phyloP scores from a whole-genome alignment of 495 filamentous ascomycete genomes.

The Penicillium paradoxum region DNA sequence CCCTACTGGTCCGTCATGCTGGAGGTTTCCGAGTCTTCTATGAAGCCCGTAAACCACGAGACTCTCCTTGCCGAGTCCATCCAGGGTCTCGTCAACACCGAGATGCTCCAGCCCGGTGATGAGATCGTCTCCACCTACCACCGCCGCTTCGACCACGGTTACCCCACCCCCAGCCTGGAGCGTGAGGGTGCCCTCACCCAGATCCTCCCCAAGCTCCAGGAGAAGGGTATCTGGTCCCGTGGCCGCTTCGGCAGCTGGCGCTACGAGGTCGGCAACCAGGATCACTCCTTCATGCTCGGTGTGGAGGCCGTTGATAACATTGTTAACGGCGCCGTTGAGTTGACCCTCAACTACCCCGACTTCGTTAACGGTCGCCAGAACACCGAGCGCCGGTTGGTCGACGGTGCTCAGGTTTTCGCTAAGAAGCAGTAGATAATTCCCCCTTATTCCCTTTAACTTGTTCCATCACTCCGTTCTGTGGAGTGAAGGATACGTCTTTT shows the following conservation, averaged over 20 bases:
- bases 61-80: slow-evolving; percentile 86
- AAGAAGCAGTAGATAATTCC: slow-evolving; percentile 42
- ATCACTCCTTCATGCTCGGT: slow-evolving; percentile 98
- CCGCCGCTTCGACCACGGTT: slow-evolving; percentile 97
- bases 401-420: slow-evolving; percentile 63
- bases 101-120: slow-evolving; percentile 83
- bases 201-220: slow-evolving; percentile 87
- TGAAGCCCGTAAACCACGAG: slow-evolving; percentile 86
- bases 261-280: slow-evolving; percentile 97
- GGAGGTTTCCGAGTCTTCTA: slow-evolving; percentile 90
- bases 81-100: slow-evolving; percentile 93
- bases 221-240: slow-evolving; percentile 87
- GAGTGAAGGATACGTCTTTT: slow-evolving; percentile 2
- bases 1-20: slow-evolving; percentile 99
- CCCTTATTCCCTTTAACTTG: slow-evolving; percentile 10
- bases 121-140: slow-evolving; percentile 99
- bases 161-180: slow-evolving; percentile 92
- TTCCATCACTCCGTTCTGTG: slow-evolving; percentile 1
- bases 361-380: slow-evolving; percentile 93
- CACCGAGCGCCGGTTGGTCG: slow-evolving; percentile 78
- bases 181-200: slow-evolving; percentile 90
- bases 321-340: slow-evolving; percentile 86
- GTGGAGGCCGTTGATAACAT: slow-evolving; percentile 96
- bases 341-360: slow-evolving; percentile 98
- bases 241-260: slow-evolving; percentile 98